phyloP scores from a whole-genome alignment of 2,329 filamentous ascomycete species.

The Atkinsonella texensis region DNA sequence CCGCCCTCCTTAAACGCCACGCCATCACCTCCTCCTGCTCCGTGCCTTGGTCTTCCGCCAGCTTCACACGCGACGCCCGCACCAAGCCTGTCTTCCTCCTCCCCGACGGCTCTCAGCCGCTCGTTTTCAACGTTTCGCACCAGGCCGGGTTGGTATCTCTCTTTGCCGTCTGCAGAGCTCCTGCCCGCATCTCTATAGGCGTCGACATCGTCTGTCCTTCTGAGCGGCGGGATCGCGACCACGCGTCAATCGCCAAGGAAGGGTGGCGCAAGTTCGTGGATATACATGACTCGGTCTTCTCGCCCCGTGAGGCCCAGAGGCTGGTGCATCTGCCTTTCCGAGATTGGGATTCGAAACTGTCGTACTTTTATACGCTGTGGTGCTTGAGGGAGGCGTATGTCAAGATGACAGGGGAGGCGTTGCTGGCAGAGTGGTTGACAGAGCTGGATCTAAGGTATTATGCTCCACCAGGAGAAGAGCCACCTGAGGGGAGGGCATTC shows the following conservation, averaged over 20 bases:
- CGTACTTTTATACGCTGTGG: slow-evolving; percentile 67
- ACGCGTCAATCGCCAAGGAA: slow-evolving; percentile 38
- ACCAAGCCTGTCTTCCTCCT: slow-evolving; percentile 42
- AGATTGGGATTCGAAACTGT: slow-evolving; percentile 34
- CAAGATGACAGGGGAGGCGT: slow-evolving; percentile 70
- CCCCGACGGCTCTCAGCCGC: slow-evolving; percentile 34
- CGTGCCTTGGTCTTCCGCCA: slow-evolving; percentile 49
- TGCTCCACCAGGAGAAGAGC: slow-evolving; percentile 34
- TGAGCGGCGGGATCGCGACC: slow-evolving; percentile 54
- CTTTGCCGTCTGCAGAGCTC: slow-evolving; percentile 36
- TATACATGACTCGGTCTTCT: slow-evolving; percentile 60
- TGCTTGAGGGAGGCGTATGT: slow-evolving; percentile 71
- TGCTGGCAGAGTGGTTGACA: slow-evolving; percentile 60
- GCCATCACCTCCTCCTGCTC: slow-evolving; percentile 47
- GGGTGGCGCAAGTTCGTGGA: slow-evolving; percentile 59
- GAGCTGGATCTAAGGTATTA: slow-evolving; percentile 59
- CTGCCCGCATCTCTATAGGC: slow-evolving; percentile 40
- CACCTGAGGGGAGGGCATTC: slow-evolving; percentile 8
- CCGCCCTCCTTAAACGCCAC: slow-evolving; percentile 61
- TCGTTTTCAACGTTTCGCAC: slow-evolving; percentile 67
- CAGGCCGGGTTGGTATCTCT: slow-evolving; percentile 65
- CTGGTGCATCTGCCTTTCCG: slow-evolving; percentile 38
- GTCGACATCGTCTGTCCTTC: slow-evolving; percentile 66
- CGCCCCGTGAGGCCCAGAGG: slow-evolving; percentile 44
- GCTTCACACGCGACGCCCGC: slow-evolving; percentile 41